These are phyloP conservation scores for Quercus ilex DNA, from an alignment of 306 rosid genomes.

Conservation along the genomic window DNA sequence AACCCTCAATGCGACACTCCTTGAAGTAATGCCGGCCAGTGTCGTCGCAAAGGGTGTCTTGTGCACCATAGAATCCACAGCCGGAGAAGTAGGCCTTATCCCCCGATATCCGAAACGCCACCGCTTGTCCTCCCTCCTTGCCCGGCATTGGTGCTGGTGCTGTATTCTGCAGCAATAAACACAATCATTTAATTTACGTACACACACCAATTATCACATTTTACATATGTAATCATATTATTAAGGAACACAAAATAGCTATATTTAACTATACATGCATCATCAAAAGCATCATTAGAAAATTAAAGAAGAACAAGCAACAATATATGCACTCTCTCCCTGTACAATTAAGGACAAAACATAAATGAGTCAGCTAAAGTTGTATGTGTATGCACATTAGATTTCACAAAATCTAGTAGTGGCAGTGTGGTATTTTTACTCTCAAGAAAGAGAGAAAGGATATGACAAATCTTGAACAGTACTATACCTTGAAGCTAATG, in stretches of 20 bases:
- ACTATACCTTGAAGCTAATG: slow-evolving; percentile 72
- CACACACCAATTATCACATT: too few species aligned
- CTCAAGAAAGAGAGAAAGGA: too few species aligned
- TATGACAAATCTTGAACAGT: background rate
- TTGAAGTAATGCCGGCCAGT: slow-evolving; percentile 94
- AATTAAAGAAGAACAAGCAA: too few species aligned
- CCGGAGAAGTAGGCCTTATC: slow-evolving; percentile 91
- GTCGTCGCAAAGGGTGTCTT: slow-evolving; percentile 90
- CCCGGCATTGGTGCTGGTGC: slow-evolving; percentile 97
- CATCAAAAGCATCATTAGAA: too few species aligned
- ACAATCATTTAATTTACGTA: too few species aligned
- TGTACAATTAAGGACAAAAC: too few species aligned
- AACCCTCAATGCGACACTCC: slow-evolving; percentile 83
- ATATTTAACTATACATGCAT: too few species aligned
- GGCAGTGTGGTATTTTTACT: too few species aligned
- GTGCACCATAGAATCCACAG: slow-evolving; percentile 84
- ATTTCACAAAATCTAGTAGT: background rate
- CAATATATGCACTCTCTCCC: too few species aligned
- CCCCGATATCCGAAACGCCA: slow-evolving; percentile 73
- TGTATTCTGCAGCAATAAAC: slow-evolving; percentile 50
- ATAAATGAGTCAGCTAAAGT: too few species aligned
- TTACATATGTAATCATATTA: too few species aligned
- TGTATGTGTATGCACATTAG: background rate
- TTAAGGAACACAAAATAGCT: too few species aligned
- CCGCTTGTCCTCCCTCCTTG: slow-evolving; percentile 94